Evolutionary conservation across 192 early-diverging fungal species (phyloP), one percentile per base, ranked within the genome.

Genomic region (Backusella westeae): DNA sequence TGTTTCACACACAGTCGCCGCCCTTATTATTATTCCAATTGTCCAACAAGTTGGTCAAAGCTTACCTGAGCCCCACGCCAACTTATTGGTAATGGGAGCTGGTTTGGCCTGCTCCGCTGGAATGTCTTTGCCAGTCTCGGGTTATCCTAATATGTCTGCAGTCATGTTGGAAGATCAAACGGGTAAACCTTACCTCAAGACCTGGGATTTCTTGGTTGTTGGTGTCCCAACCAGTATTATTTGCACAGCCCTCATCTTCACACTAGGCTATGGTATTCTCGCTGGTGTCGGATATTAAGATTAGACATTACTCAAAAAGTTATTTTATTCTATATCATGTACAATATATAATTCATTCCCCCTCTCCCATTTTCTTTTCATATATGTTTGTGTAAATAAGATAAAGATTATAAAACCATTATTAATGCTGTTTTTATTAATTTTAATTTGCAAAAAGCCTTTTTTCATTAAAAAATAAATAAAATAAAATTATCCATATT

Each of bases 141-240:
- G 90, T 2, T 94, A 90, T 81, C 93, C 93, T 1, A 94, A 94
- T 78, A 92, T 94, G 91, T 89, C 89, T 71, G 93, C 92, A 26
- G 90, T 92, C 23, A 87, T 88, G 26, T 75, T 88, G 52, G 92
- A 93, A 75, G 90, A 91, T 67, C 80, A 85, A 5, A 86, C 88
- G 36, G 93, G 93, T 17, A 83, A 81, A 19, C 92, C 90, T 56
- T 94, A 90, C 78, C 76, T 94, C 69, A 73, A 71, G 41, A 89
- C 91, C 1, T 76, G 67, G 29, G 93, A 94, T 76, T 94, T 94
- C 63, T 42, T 93, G 17, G 81, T 84, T 69, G 85, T 85, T 23
- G 93, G 93, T 44, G 69, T 92, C 15, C 87, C 88, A 42, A 72
- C 83, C 15, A 88, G 86, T 59, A 73, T 91, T 4, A 67, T 91